Evolutionary conservation across 2,329 filamentous ascomycete species (phyloP), one percentile per base, ranked within the genome.

Genomic region (Emydomyces testavorans): DNA sequence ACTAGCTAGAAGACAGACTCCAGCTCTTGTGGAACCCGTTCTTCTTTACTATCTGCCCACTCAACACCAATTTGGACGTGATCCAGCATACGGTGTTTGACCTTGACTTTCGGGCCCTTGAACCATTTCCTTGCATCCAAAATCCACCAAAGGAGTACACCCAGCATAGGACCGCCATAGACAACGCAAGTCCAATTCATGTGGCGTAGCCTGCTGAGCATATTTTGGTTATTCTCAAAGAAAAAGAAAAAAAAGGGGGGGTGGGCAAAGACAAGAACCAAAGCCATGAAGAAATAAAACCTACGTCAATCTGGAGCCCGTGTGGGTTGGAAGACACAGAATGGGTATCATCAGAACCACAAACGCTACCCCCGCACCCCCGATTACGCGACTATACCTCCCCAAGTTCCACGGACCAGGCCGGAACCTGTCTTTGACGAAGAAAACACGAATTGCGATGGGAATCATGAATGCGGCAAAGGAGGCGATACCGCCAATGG

Each of bases 131-230:
- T 70, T 7, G 80, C 80, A 54, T 75, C 73, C 3, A 83, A 64
- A 34, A 76, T 65, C 71, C 79, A 85, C 78, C 79, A 84, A 11
- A 80, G 62, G 2, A 71, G 64, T 3, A 78, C 69, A 2, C 71
- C 59, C 3, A 77, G 50, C 79, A 83, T 83, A 0, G 78, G 75
- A 2, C 67, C 79, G 4, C 79, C 80, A 62, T 80, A 83, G 6
- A 82, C 79, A 20, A 83, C 65, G 53, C 70, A 75, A 1, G 80
- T 83, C 77, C 80, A 85, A 58, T 85, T 84, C 80, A 84, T 83
- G 5, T 65, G 57, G 13, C 68, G 60, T 1, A 61, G 60, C 2
- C 66, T 70, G 24, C 10, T 15, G 7, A 10, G 1, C n/a, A 39
- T 46, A 10, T 6, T 31, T 35, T 8, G n/a, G 41, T 34, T 10